These are phyloP conservation scores for Penicillium sp. DNA, from an alignment of 2,329 filamentous ascomycete genomes.

Conservation along the genomic window DNA sequence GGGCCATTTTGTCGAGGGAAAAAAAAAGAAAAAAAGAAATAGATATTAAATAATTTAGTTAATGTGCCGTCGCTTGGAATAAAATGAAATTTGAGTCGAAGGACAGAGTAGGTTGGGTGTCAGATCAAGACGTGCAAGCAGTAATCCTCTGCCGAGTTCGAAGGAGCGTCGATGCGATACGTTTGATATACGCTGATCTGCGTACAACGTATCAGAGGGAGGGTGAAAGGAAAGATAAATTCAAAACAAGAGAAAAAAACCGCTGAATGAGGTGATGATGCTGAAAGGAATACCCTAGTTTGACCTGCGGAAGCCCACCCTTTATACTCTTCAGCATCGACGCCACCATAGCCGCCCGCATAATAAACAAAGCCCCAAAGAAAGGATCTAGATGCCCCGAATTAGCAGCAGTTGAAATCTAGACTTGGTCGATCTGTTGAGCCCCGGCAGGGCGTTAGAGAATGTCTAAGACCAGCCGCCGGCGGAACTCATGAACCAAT, in stretches of 20 bases:
- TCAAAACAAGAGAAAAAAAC: slow-evolving; percentile 1
- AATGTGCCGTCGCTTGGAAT: neutral
- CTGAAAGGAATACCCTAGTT: neutral
- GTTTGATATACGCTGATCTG: neutral
- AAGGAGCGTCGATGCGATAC: neutral
- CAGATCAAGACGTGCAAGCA: too few relatives aligned
- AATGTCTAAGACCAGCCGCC: neutral
- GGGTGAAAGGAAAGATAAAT: neutral
- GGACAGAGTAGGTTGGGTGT: too few relatives aligned
- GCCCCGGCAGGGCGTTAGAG: neutral
- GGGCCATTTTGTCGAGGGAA: slow-evolving; percentile 22
- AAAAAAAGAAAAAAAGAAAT: neutral
- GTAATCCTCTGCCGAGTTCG: neutral
- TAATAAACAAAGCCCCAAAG: neutral
- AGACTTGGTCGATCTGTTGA: slow-evolving; percentile 5
- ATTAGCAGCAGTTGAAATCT: slow-evolving; percentile 9
- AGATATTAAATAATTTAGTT: neutral
- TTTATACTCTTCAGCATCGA: neutral
- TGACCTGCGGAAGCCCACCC: neutral
- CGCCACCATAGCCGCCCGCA: neutral
- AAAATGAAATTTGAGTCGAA: too few relatives aligned
- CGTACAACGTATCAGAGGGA: neutral
- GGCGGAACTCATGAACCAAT: neutral
- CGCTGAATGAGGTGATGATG: slow-evolving; percentile 6
- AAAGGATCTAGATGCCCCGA: slow-evolving; percentile 15